A percentile compares a stretch with the other conserved stretches of the same genome.
phyloP scores from a whole-genome alignment of 495 filamentous ascomycete species.

The Massariosphaeria phaeospora region DNA sequence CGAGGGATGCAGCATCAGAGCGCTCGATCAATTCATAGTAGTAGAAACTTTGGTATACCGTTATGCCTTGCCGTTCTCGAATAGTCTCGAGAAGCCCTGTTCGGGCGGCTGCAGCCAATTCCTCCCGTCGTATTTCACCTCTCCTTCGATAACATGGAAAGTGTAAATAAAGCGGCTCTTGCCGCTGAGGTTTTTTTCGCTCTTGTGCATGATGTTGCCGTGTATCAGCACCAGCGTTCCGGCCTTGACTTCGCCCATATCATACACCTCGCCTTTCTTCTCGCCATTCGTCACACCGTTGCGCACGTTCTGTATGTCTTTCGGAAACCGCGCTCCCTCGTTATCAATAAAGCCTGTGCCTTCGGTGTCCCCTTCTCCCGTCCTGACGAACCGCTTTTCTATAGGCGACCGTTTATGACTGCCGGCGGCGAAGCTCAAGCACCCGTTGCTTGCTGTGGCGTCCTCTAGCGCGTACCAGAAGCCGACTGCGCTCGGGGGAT shows the following conservation, averaged over 20 bases:
- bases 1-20: no score
- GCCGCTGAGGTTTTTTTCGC: constrained; percentile 78
- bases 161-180: constrained; percentile 94
- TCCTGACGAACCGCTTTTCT: constrained; percentile 68
- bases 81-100: constrained; percentile 69
- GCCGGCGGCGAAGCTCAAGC: constrained; percentile 76
- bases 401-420: constrained; percentile 66
- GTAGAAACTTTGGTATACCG: no score
- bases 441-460: constrained; percentile 76
- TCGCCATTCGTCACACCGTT: constrained; percentile 23
- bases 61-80: no score
- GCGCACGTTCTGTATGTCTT: constrained; percentile 39
- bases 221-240: constrained; percentile 90
- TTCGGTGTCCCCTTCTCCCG: constrained; percentile 41
- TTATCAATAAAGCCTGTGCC: constrained; percentile 56
- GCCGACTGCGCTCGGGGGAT: constrained; percentile 83
- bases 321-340: constrained; percentile 46
- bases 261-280: constrained; percentile 52
- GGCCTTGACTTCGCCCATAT: constrained; percentile 74
- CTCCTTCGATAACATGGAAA: constrained; percentile 92
- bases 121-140: constrained; percentile 70
- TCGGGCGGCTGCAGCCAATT: constrained; percentile 90
- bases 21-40: no score
- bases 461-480: constrained; percentile 98
- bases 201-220: constrained; percentile 94